A percentile compares a stretch with the other conserved stretches of the same genome.
phyloP scores from a whole-genome alignment of 2,329 filamentous ascomycete species.

The Epicoccum nigrum region DNA sequence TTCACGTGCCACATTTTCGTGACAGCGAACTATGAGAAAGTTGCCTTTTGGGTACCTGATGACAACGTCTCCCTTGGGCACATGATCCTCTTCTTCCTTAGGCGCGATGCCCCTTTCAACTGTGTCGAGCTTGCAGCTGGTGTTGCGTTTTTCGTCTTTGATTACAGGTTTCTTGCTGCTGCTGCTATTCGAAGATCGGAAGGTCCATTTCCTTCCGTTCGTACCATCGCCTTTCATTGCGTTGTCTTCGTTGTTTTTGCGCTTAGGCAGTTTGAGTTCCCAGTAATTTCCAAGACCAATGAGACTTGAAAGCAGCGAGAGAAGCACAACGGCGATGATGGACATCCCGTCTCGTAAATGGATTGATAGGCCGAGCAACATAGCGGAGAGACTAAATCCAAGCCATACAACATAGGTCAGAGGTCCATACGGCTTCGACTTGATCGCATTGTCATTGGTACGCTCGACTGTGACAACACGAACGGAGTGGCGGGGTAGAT shows the following conservation, averaged over 20 bases:
- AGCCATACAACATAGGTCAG: slow-evolving; percentile 54
- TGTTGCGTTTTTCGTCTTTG: not conserved
- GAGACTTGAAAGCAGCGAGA: slow-evolving; percentile 57
- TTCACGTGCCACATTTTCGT: slow-evolving; percentile 58
- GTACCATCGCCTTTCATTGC: not conserved
- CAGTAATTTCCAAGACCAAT: slow-evolving; percentile 59
- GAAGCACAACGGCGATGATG: slow-evolving; percentile 54
- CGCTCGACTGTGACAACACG: slow-evolving; percentile 50
- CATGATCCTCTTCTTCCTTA: slow-evolving; percentile 5
- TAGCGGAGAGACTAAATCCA: slow-evolving; percentile 52
- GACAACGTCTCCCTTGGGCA: slow-evolving; percentile 54
- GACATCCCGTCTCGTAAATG: slow-evolving; percentile 57
- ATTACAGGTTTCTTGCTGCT: slow-evolving; percentile 9
- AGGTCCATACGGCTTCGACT: slow-evolving; percentile 54
- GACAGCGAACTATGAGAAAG: slow-evolving; percentile 57
- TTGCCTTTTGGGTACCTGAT: slow-evolving; percentile 59
- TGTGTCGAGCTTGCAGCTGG: not conserved
- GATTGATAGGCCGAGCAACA: slow-evolving; percentile 54
- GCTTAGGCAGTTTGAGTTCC: slow-evolving; percentile 51
- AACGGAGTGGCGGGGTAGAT: slow-evolving; percentile 48
- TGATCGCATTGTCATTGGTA: slow-evolving; percentile 33
- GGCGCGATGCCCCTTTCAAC: not conserved
- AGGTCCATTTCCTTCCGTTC: not conserved
- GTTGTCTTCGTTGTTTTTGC: slow-evolving; percentile 20
- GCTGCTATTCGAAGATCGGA: not conserved